These are phyloP conservation scores for Boletales sp. DNA, from an alignment of 768 basidiomycete genomes.

Conservation along the genomic window DNA sequence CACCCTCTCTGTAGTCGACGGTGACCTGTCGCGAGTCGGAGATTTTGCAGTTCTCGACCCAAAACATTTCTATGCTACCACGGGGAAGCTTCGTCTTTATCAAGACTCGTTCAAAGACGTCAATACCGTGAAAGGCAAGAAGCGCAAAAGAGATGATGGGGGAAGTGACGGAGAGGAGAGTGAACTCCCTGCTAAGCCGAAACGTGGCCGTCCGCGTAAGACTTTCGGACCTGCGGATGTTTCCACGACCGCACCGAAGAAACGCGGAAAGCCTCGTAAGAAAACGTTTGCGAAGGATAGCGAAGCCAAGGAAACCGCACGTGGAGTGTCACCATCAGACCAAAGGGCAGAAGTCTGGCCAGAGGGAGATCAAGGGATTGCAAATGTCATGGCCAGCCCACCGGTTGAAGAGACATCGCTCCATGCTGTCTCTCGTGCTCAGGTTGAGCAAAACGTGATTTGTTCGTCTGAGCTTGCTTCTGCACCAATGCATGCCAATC, in stretches of 20 bases:
- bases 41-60: conserved; percentile 47
- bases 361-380: background rate
- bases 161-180: conserved; percentile 12
- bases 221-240: conserved; percentile 9
- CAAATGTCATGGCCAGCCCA: background rate
- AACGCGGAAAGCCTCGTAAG: conserved; percentile 35
- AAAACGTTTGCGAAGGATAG: conserved; percentile 4
- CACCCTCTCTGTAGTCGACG: conserved; percentile 38
- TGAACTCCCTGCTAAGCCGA: conserved; percentile 29
- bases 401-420: background rate
- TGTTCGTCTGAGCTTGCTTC: background rate
- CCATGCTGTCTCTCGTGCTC: background rate
- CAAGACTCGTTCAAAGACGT: conserved; percentile 48
- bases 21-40: conserved; percentile 50
- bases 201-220: conserved; percentile 59
- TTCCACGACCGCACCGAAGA: conserved; percentile 26
- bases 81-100: conserved; percentile 39
- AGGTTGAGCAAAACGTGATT: background rate
- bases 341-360: background rate
- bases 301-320: background rate
- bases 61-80: conserved; percentile 52
- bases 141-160: conserved; percentile 30
- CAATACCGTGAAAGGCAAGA: conserved; percentile 19
- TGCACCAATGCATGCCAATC: background rate
- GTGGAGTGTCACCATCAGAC: conserved; percentile 8